A percentile compares a stretch with the other conserved stretches of the same genome.
phyloP scores from a whole-genome alignment of 768 basidiomycete genomes.

The Collybiopsis confluens region DNA sequence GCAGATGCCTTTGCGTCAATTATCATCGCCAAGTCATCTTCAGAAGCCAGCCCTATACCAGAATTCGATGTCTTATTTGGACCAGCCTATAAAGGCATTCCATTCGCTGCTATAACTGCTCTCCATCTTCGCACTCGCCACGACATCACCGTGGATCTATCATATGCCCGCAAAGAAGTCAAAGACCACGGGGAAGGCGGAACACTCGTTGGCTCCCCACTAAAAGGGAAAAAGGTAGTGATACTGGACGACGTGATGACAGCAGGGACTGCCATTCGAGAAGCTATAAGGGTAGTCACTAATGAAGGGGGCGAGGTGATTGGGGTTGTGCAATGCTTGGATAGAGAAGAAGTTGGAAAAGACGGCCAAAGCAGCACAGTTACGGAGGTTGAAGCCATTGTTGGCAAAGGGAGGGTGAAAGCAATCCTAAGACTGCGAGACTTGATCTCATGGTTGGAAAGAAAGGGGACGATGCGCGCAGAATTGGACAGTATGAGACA shows the following conservation, averaged over 20 bases:
- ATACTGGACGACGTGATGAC: slow-evolving; percentile 98
- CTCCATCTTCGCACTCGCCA: slow-evolving; percentile 69
- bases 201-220: slow-evolving; percentile 77
- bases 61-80: slow-evolving; percentile 86
- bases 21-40: slow-evolving; percentile 42
- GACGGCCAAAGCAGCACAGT: slow-evolving; percentile 70
- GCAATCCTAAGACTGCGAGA: slow-evolving; percentile 85
- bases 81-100: slow-evolving; percentile 96
- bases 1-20: slow-evolving; percentile 82
- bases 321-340: slow-evolving; percentile 83
- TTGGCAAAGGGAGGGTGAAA: slow-evolving; percentile 65
- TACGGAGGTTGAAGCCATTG: slow-evolving; percentile 70
- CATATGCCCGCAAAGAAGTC: slow-evolving; percentile 92
- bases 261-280: slow-evolving; percentile 81
- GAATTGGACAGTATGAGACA: slow-evolving; percentile 69
- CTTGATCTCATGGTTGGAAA: slow-evolving; percentile 77
- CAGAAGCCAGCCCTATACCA: slow-evolving; percentile 21
- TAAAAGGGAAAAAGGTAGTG: slow-evolving; percentile 79
- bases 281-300: slow-evolving; percentile 71
- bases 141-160: slow-evolving; percentile 65
- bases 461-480: slow-evolving; percentile 51
- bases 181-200: slow-evolving; percentile 98
- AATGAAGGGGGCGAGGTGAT: slow-evolving; percentile 75
- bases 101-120: slow-evolving; percentile 82
- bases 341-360: slow-evolving; percentile 81